Evolutionary conservation across 176 grass and related monocot species (phyloP).

Genomic region (Musa troglodytarum): DNA sequence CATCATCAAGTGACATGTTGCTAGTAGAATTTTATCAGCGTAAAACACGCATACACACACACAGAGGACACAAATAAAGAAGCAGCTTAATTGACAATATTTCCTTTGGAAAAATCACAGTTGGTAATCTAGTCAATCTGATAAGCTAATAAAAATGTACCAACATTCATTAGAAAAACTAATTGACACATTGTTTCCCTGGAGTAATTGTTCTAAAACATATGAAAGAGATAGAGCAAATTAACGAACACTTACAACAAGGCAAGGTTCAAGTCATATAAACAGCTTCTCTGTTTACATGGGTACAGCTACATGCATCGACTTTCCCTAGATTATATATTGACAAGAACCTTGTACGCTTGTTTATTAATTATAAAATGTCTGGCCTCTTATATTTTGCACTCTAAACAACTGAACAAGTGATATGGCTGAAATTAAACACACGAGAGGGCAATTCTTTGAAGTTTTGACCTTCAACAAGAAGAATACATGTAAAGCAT

Average conservation of each 20-base stretch:
- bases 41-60: too few species aligned
- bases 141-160: neutral
- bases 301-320: too few species aligned
- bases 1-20: conserved; percentile 3
- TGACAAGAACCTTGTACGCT: neutral
- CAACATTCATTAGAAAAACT: neutral
- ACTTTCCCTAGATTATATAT: too few species aligned
- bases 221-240: neutral
- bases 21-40: too few species aligned
- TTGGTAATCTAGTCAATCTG: neutral
- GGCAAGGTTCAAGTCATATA: too few species aligned
- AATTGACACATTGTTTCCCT: neutral
- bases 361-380: neutral
- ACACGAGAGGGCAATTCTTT: neutral
- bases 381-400: neutral
- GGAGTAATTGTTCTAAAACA: neutral
- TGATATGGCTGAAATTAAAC: neutral
- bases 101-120: neutral
- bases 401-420: neutral
- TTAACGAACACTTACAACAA: too few species aligned
- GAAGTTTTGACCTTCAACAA: conserved; percentile 1
- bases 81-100: too few species aligned
- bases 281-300: too few species aligned
- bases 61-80: too few species aligned
- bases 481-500: neutral